A percentile compares a stretch with the other conserved stretches of the same genome.
These are phyloP conservation scores for Flaveria bidentis DNA, from an alignment of 129 eudicot species.

Conservation along the genomic window DNA sequence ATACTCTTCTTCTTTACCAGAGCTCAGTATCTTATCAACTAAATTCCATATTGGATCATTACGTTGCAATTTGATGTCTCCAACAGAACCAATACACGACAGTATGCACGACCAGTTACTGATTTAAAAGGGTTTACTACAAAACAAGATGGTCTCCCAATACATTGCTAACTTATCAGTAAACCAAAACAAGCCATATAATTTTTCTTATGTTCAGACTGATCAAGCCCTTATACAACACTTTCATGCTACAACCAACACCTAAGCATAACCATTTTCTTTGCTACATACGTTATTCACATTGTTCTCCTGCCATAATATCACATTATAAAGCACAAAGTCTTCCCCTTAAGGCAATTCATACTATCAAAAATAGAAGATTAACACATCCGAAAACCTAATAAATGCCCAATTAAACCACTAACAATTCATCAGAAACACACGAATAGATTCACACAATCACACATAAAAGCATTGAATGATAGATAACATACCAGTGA, in stretches of 20 bases:
- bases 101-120: neutral
- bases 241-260: no score
- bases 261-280: neutral
- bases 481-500: conserved; percentile 48
- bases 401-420: conserved; percentile 17
- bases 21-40: conserved; percentile 7
- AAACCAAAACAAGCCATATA: neutral
- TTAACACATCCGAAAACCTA: neutral
- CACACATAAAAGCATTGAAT: neutral
- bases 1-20: neutral
- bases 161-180: neutral
- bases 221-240: no score
- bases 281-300: neutral
- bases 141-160: conserved; percentile 16
- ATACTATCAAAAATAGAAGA: neutral
- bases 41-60: neutral
- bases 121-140: neutral
- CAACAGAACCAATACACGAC: neutral
- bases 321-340: neutral
- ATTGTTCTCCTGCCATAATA: neutral
- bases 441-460: neutral
- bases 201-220: no score
- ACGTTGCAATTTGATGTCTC: neutral
- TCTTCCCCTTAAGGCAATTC: neutral
- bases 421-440: neutral